Evolutionary conservation across 2,329 filamentous ascomycete genomes (phyloP), one percentile per base, ranked within the genome.

Genomic region (Monosporascus sp.): DNA sequence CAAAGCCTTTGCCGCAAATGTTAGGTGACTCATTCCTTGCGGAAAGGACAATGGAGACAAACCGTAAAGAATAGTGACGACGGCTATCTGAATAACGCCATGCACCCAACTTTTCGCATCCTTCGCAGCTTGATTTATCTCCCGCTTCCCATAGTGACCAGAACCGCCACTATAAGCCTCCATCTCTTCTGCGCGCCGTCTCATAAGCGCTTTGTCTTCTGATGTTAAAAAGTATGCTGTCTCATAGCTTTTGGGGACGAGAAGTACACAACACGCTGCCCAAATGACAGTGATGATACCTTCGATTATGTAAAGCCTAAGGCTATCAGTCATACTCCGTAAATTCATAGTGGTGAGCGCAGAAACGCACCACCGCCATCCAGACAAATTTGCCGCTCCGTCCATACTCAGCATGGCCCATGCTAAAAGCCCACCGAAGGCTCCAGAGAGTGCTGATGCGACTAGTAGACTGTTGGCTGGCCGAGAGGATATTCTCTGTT

Each of bases 41-140:
- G 17, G 15, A 50, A 40, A 4, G 5, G 22, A 20, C 18, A 31
- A 5, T 15, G 14, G 5, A 2, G 3, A 31, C 51, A 49, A 43
- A 58, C 59, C 70, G 45, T 73, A 74, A 9, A 72, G 54, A 14
- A 73, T 69, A 0, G 70, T 72, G 8, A 73, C 68, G 4, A 70
- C 67, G 8, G 62, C 65, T 53, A 75, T 72, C 50, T 74, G 72
- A 17, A 70, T 70, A 11, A 67, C 44, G 5, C 67, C 68, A 28
- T 63, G 60, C 31, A 57, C 41, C 61, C 63, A 67, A 17, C 53
- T 59, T 54, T 67, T 66, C 8, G 58, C 47, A 48, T 67, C 65
- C 20, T 49, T 53, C 1, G 64, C 58, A 1, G 65, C 61, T 46
- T 57, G 57, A 48, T 51, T 57, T 17, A 67, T 56, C 8, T 67